A percentile compares a stretch with the other conserved stretches of the same genome.
Conservation (phyloP, 2,329 filamentous ascomycete genomes). For the Aspergillus spinulosporus region DNA sequence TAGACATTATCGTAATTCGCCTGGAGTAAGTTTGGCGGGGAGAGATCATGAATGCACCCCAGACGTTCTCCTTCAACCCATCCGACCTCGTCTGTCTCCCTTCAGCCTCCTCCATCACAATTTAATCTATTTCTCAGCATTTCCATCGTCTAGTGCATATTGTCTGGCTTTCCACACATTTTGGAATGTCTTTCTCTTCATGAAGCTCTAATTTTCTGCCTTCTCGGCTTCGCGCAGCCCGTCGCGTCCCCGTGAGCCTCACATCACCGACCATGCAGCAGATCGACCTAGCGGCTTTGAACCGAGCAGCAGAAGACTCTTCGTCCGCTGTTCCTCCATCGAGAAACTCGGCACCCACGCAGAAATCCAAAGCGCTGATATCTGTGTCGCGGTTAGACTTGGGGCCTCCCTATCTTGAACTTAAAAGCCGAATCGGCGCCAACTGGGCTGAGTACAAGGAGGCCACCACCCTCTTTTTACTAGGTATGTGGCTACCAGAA, state of each 20-base stretch:
- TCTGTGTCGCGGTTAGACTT: conserved; percentile 62
- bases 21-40: conserved; percentile 18
- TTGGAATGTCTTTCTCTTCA: conserved; percentile 30
- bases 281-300: conserved; percentile 48
- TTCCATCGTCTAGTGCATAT: conserved; percentile 10
- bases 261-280: conserved; percentile 38
- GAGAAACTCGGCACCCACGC: conserved; percentile 35
- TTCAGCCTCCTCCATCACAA: conserved; percentile 28
- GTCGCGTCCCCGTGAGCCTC: conserved; percentile 36
- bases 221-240: conserved; percentile 44
- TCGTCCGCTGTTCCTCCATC: conserved; percentile 33
- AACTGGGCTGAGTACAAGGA: conserved; percentile 63
- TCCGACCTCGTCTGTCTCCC: conserved; percentile 24
- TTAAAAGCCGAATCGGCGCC: conserved; percentile 61
- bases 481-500: conserved; percentile 47
- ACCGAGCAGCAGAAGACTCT: conserved; percentile 39
- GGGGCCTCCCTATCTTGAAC: conserved; percentile 62
- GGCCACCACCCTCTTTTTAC: conserved; percentile 56
- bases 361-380: conserved; percentile 53
- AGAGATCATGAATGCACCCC: conserved; percentile 18
- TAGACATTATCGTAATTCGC: too few relatives aligned
- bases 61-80: conserved; percentile 27
- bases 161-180: conserved; percentile 8
- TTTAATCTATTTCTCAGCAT: conserved; percentile 21
- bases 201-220: conserved; percentile 41